Conservation (phyloP, 805 yeast species). For the Candida pseudoglaebosa region DNA sequence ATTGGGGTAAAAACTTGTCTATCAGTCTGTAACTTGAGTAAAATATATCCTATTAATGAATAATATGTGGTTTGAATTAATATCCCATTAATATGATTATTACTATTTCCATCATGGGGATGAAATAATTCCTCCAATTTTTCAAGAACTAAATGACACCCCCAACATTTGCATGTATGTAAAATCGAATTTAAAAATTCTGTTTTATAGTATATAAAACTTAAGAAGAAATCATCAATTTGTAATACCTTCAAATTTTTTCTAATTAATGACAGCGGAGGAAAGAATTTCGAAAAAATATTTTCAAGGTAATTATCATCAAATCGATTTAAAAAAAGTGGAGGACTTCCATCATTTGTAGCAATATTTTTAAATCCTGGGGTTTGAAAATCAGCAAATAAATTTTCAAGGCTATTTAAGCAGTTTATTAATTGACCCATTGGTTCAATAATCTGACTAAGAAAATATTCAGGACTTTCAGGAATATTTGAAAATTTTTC, state of each 20-base stretch:
- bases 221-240: constrained; percentile 32
- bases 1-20: constrained; percentile 35
- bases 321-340: constrained; percentile 24
- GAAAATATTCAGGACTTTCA: constrained; percentile 28
- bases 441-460: constrained; percentile 27
- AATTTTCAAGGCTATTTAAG: constrained; percentile 17
- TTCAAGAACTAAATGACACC: constrained; percentile 27
- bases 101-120: constrained; percentile 16
- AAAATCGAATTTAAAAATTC: constrained; percentile 29
- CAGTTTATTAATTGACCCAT: constrained; percentile 27
- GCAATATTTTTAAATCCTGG: constrained; percentile 37
- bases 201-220: constrained; percentile 35
- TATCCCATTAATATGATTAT: constrained; percentile 12
- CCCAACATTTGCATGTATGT: constrained; percentile 35
- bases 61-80: constrained; percentile 27
- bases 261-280: constrained; percentile 3
- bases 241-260: constrained; percentile 21
- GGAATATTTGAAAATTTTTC: constrained; percentile 30
- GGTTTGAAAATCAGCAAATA: constrained; percentile 30
- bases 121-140: constrained; percentile 18
- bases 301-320: constrained; percentile 34
- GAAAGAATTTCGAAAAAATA: constrained; percentile 26
- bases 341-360: constrained; percentile 25
- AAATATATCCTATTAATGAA: constrained; percentile 27
- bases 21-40: constrained; percentile 32